These are phyloP conservation scores for Plasmodium billcollinsi DNA, from an alignment of 169 alveolate genomes.

Conservation along the genomic window DNA sequence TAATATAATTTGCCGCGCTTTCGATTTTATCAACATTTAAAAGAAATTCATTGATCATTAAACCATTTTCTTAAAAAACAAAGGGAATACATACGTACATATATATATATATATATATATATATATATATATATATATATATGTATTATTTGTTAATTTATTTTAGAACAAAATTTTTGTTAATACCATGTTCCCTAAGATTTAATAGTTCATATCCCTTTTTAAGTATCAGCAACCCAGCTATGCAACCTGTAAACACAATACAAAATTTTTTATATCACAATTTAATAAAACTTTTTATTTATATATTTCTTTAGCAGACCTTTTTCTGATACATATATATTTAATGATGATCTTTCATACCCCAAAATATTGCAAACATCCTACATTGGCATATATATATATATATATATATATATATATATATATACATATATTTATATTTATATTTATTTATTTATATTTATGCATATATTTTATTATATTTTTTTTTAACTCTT, in stretches of 20 bases:
- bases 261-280: not conserved
- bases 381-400: constrained; percentile 1
- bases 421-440: not conserved
- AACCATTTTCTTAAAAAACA: constrained; percentile 25
- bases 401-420: not conserved
- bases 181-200: constrained; percentile 23
- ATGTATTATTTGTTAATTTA: not conserved
- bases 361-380: constrained; percentile 50
- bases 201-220: constrained; percentile 20
- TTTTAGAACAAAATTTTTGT: not conserved
- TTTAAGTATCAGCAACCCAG: constrained; percentile 42
- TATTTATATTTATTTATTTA: too few species aligned
- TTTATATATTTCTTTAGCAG: not conserved
- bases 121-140: not conserved
- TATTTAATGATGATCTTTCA: constrained; percentile 47
- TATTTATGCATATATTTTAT: not conserved
- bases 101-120: not conserved
- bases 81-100: not conserved
- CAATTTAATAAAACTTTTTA: too few species aligned
- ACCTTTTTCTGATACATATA: constrained; percentile 72
- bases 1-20: constrained; percentile 74
- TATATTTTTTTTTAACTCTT: not conserved
- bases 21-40: constrained; percentile 55
- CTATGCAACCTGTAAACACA: constrained; percentile 54
- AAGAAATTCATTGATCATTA: constrained; percentile 63